Evolutionary conservation across 108 stramenopile species (phyloP), one percentile per base, ranked within the genome.

Genomic region (Cylindrotheca closterium): DNA sequence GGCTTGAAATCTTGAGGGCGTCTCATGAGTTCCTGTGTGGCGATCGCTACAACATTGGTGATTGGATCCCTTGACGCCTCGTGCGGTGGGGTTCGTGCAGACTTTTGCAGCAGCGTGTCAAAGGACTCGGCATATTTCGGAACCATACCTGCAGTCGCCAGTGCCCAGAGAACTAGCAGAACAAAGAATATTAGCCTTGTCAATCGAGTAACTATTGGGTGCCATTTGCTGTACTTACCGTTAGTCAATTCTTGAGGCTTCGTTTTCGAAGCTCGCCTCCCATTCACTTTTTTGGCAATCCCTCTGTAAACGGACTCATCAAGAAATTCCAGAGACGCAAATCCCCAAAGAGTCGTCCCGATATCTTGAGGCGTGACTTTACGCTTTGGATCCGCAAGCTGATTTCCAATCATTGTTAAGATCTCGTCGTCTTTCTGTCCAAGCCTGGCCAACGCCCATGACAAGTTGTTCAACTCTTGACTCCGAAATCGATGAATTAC

Each of bases 181-280:
- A 42, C 10, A 42, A 42, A 42, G 15, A 7, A 15, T 42, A 10
- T 7, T 10, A 15, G 15, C 10, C 10, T 10, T 15, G 7, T 42
- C 37, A 15, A 10, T 10, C 37, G 37, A 7, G 15, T 7, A 7
- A 42, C 7, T 42, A 10, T 42, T 10, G 10, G 37, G 15, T 7
- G 15, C 10, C 37, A 42, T 10, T 10, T 10, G 37, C 7, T 10
- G 1, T 52, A 21, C 18, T 78, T 59, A 19, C 75, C 71, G 51
- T 90, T 93, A 17, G 77, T 81, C 55, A 90, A 62, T 55, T 93
- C 92, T 53, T 93, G 89, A 15, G 89, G 87, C 64, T 93, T 93
- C 64, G 75, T 86, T 0, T 28, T 19, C 1, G 65, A 48, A 27
- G 71, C 79, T 24, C 70, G 78, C 27, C 71, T 59, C 24, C 70